These are phyloP conservation scores for Spergularia marina DNA, from an alignment of 148 eudicot species.

Conservation along the genomic window DNA sequence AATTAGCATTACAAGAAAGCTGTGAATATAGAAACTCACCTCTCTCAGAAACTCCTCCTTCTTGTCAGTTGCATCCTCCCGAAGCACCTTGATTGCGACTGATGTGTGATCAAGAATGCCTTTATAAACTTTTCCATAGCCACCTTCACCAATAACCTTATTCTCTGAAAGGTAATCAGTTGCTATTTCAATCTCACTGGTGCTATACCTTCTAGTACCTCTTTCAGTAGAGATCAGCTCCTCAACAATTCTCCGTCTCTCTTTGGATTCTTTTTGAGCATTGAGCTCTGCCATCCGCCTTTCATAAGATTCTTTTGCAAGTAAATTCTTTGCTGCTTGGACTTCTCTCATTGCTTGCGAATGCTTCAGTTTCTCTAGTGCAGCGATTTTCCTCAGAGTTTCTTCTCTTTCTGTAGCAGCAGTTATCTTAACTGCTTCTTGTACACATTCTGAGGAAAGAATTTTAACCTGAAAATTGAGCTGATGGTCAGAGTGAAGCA, in stretches of 20 bases:
- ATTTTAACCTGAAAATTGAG: constrained; percentile 44
- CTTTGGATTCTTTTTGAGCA: constrained; percentile 49
- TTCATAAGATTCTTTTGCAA: constrained; percentile 54
- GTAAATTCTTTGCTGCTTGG: constrained; percentile 46
- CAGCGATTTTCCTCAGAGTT: constrained; percentile 53
- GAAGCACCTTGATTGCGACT: constrained; percentile 80
- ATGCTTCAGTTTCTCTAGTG: constrained; percentile 56
- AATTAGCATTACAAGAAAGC: no score
- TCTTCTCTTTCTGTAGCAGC: constrained; percentile 64
- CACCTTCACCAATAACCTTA: constrained; percentile 74
- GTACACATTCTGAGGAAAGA: constrained; percentile 54
- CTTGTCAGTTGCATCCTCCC: constrained; percentile 56
- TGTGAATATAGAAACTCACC: constrained; percentile 26
- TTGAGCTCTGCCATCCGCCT: constrained; percentile 64
- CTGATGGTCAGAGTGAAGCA: neutral
- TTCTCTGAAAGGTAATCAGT: constrained; percentile 53
- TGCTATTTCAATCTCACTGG: constrained; percentile 54
- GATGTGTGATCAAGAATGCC: constrained; percentile 69
- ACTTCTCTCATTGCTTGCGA: constrained; percentile 55
- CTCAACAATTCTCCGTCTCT: constrained; percentile 52
- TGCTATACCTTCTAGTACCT: constrained; percentile 55
- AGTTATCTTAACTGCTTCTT: constrained; percentile 56
- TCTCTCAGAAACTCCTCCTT: constrained; percentile 71
- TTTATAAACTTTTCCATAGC: constrained; percentile 73
- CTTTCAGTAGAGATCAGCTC: constrained; percentile 51